Percentiles rank a stretch among this genome's conserved stretches.
phyloP scores from a whole-genome alignment of 1,284 basidiomycete species.

The Salmacisia buchloeana region DNA sequence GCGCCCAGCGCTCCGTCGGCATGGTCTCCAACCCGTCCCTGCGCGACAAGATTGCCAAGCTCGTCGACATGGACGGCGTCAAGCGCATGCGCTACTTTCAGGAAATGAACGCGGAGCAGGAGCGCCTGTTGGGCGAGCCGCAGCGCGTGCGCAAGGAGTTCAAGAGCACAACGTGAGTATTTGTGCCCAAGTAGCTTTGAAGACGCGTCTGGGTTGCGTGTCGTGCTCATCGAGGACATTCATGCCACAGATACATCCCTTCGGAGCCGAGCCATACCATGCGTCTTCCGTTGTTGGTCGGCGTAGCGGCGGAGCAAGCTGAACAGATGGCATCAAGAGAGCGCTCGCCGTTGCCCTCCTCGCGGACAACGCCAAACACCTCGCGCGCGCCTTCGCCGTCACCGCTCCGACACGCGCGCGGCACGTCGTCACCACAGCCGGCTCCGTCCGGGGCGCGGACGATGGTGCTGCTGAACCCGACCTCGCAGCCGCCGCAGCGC shows the following conservation, averaged over 20 bases:
- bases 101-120: slow-evolving; percentile 27
- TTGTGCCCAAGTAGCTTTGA: too few relatives aligned
- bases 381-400: slow-evolving; percentile 20
- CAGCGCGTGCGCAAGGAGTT: slow-evolving; percentile 48
- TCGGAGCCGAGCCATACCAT: slow-evolving; percentile 55
- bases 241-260: slow-evolving; percentile 26
- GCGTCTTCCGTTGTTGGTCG: slow-evolving; percentile 44
- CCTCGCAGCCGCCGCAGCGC: slow-evolving; percentile 30
- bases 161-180: slow-evolving; percentile 54
- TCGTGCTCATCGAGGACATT: too few relatives aligned
- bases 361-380: slow-evolving; percentile 20
- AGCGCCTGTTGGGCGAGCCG: slow-evolving; percentile 21
- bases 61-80: slow-evolving; percentile 55
- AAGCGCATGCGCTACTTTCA: slow-evolving; percentile 55
- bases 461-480: slow-evolving; percentile 38
- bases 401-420: slow-evolving; percentile 1
- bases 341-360: slow-evolving; percentile 17
- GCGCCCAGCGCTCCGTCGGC: slow-evolving; percentile 53
- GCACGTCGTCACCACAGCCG: slow-evolving; percentile 18
- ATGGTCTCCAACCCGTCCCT: slow-evolving; percentile 52
- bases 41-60: slow-evolving; percentile 51
- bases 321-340: slow-evolving; percentile 15
- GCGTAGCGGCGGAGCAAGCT: slow-evolving; percentile 26
- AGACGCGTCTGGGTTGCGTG: too few relatives aligned
- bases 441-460: slow-evolving; percentile 9